Evolutionary conservation across 768 basidiomycete species (phyloP).

Genomic region (Tulasnella sp.): DNA sequence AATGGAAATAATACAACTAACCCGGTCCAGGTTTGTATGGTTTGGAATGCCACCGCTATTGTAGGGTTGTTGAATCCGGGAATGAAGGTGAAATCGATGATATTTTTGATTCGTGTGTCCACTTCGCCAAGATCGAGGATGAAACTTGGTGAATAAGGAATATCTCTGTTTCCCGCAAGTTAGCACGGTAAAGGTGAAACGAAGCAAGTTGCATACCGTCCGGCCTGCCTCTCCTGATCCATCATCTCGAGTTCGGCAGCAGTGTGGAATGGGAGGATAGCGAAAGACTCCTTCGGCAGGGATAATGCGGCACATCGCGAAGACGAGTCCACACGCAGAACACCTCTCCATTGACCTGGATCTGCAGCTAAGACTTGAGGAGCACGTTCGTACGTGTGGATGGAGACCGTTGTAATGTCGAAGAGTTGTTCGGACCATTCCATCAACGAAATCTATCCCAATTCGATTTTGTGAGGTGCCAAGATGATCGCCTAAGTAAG

Average conservation of each 20-base stretch:
- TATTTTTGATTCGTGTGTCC: conserved; percentile 77
- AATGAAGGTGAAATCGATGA: conserved; percentile 87
- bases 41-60: conserved; percentile 83
- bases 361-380: conserved; percentile 81
- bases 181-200: not conserved
- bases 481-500: not conserved
- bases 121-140: conserved; percentile 79
- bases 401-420: conserved; percentile 90
- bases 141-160: conserved; percentile 94
- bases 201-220: conserved; percentile 43
- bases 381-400: conserved; percentile 96
- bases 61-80: conserved; percentile 96
- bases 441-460: conserved; percentile 76
- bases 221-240: conserved; percentile 71
- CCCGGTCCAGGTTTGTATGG: conserved; percentile 92
- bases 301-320: conserved; percentile 87
- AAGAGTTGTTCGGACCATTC: conserved; percentile 86
- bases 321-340: conserved; percentile 79
- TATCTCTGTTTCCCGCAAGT: conserved; percentile 57
- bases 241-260: conserved; percentile 76
- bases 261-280: conserved; percentile 87
- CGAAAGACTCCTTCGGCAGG: conserved; percentile 86
- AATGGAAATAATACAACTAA: conserved; percentile 44
- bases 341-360: conserved; percentile 61
- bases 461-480: not conserved